Evolutionary conservation across 345 rosid genomes (phyloP), one percentile per base, ranked within the genome.

Genomic region (Hibiscus trionum): DNA sequence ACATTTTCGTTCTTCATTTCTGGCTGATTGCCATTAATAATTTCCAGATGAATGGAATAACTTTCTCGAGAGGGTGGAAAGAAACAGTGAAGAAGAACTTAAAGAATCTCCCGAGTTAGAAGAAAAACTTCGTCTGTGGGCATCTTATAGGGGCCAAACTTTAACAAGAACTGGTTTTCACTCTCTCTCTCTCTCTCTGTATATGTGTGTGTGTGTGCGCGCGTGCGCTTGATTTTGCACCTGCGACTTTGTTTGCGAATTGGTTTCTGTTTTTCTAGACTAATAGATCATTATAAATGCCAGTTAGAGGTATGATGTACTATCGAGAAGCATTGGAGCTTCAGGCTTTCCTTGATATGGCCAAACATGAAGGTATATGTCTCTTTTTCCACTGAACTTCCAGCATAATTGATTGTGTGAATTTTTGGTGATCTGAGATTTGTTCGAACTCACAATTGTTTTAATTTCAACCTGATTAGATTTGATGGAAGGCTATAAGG

Each of bases 251-350:
- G n/a, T 49, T 60, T 21, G 69, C 27, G 49, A 56, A 69, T 42
- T 68, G 2, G 42, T 66, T 72, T 27, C 9, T 37, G 1, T 44
- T 73, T 72, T 19, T 53, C 68, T 27, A 27, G 73, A 64, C 60
- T 71, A 35, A 72, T 63, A 53, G 58, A 58, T 70, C 35, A 3
- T 77, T 72, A 39, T 21, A 44, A 61, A 75, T 83, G 72, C 46
- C 87, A 96, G 99, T 96, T n/a, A 83, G 99, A 84, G 99, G 98
- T 66, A 96, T 96, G 98, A 96, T 96, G 99, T 96, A 96, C 80
- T 88, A 86, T 78, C 88, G 98, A 44, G 89, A 85, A 84, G 99
- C 99, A 37, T 86, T 96, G 93, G 98, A 96, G 83, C 96, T 96
- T 74, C 99, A 96, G 83, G 94, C 99, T 70, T 96, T 96, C 82